phyloP scores from a whole-genome alignment of 2,329 filamentous ascomycete species.

The Cordyceps tenuipes region DNA sequence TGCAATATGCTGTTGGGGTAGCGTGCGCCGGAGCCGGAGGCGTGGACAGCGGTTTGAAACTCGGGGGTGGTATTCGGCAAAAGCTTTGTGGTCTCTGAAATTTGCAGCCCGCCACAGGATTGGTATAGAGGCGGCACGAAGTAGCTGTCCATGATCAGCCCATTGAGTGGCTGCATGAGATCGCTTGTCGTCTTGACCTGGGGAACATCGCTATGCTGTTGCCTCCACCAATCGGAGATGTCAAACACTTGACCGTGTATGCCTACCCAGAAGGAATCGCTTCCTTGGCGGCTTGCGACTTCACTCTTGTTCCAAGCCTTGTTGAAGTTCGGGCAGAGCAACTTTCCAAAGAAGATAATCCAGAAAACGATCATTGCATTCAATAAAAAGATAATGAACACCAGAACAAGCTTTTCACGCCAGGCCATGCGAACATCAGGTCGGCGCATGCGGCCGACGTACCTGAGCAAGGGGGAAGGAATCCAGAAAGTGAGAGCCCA shows the following conservation, averaged over 20 bases:
- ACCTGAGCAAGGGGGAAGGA: slow-evolving; percentile 74
- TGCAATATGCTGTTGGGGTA: slow-evolving; percentile 51
- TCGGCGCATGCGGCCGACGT: slow-evolving; percentile 87
- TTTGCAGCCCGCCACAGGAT: slow-evolving; percentile 67
- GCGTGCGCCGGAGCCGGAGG: slow-evolving; percentile 54
- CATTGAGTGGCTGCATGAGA: slow-evolving; percentile 70
- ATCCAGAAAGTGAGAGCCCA: slow-evolving; percentile 93
- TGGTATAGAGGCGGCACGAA: slow-evolving; percentile 70
- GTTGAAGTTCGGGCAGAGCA: slow-evolving; percentile 85
- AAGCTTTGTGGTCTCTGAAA: slow-evolving; percentile 46
- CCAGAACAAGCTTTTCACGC: slow-evolving; percentile 86
- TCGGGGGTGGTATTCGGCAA: slow-evolving; percentile 56
- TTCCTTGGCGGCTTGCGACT: slow-evolving; percentile 60
- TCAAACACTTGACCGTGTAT: slow-evolving; percentile 88
- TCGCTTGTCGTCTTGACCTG: slow-evolving; percentile 49
- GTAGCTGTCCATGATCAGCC: slow-evolving; percentile 73
- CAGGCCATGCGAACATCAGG: slow-evolving; percentile 95
- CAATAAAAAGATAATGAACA: slow-evolving; percentile 69
- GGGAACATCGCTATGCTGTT: slow-evolving; percentile 68
- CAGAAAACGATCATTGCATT: slow-evolving; percentile 84
- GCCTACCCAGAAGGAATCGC: slow-evolving; percentile 76
- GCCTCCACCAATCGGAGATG: slow-evolving; percentile 77
- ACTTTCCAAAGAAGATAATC: slow-evolving; percentile 75
- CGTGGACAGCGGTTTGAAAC: slow-evolving; percentile 53
- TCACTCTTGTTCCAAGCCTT: slow-evolving; percentile 76